Conservation (phyloP, 345 rosid species). For the Populus davidiana region DNA sequence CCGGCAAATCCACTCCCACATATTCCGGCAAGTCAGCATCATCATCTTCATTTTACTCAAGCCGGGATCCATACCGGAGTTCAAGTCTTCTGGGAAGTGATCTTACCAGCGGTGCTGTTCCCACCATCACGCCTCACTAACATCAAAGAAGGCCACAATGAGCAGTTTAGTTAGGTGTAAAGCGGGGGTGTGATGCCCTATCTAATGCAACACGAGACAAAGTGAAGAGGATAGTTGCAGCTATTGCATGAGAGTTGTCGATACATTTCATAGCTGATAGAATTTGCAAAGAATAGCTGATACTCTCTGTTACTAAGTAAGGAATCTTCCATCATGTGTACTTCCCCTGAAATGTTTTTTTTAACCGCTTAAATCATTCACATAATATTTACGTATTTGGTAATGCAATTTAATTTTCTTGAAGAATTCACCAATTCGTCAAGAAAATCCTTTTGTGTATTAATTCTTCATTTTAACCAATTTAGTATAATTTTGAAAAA, state of each 20-base stretch:
- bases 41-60: conserved; percentile 25
- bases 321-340: neutral
- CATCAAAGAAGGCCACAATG: neutral
- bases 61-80: conserved; percentile 34
- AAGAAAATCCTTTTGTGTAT: too few relatives aligned
- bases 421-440: too few relatives aligned
- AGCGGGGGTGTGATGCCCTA: neutral
- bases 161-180: neutral
- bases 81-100: conserved; percentile 55
- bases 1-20: conserved; percentile 30
- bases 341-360: neutral
- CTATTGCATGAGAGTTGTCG: neutral
- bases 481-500: too few relatives aligned
- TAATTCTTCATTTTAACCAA: too few relatives aligned
- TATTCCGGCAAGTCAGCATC: conserved; percentile 36
- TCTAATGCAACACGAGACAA: neutral
- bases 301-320: neutral
- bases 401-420: too few relatives aligned
- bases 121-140: conserved; percentile 58
- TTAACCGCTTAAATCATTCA: too few relatives aligned
- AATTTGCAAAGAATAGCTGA: neutral
- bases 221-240: neutral
- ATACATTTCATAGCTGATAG: neutral
- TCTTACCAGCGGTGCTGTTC: conserved; percentile 56
- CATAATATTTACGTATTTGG: too few relatives aligned